Base-by-base conservation (phyloP, 306 rosid genomes). In the Senna tora region DNA sequence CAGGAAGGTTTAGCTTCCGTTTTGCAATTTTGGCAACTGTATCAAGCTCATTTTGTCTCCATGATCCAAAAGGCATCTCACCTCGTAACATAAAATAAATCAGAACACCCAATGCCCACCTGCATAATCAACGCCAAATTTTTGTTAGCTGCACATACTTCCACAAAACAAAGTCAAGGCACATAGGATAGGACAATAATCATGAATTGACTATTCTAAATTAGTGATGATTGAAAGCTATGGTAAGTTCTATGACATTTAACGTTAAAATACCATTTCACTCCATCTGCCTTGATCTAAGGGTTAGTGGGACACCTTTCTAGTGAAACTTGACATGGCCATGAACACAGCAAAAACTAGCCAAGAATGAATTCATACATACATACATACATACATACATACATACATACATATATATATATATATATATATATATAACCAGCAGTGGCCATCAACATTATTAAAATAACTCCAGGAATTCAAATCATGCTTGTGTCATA, bases 41-140 rank as follows among this genome's bases (percentile, higher is more conserved):
- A 68, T 94, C 97, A 9, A 91, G 93, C 67, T 91, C 99, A 30
- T 93, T 89, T 65, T 84, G 90, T 84, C 97, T 88, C 96, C 99
- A 91, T 30, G 97, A 91, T 50, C 99, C 97, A 45, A 94, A 94
- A 34, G 99, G 99, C 96, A 84, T 80, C 75, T 94, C 97, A 61
- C 93, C 87, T 39, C 76, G 79, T 72, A 94, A 82, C 97, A 94
- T 86, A 84, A 87, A 87, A 82, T 89, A 89, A 65, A 91, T 79
- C 75, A 94, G 65, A 77, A 91, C 96, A 45, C 99, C 99, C 72
- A 94, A 67, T 0, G 99, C 96, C 99, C 99, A 93, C 97, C 98
- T 93, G 83, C 72, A 77, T 68, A 69, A 77, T 38, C 56, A 56
- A 38, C 72, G 46, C 65, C 11, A 38, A 77, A 78, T 49, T 65